These are phyloP conservation scores for Berkeleyomyces basicola DNA, from an alignment of 2,329 filamentous ascomycete genomes.

Conservation along the genomic window DNA sequence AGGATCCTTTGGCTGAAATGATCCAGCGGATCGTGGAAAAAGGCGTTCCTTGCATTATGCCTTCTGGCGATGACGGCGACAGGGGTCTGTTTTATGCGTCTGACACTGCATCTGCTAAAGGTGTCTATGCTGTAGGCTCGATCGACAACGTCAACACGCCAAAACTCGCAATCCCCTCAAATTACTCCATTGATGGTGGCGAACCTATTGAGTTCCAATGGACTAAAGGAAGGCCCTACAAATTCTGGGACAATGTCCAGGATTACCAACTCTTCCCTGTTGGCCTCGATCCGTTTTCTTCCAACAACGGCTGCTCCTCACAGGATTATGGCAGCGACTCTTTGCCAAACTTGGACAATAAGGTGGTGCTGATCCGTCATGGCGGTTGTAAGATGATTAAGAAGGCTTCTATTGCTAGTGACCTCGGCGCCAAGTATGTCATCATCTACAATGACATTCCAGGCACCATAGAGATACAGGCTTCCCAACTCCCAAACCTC, in stretches of 20 bases:
- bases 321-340: slow-evolving; percentile 28
- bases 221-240: slow-evolving; percentile 24
- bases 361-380: slow-evolving; percentile 43
- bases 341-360: slow-evolving; percentile 34
- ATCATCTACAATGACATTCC: slow-evolving; percentile 42
- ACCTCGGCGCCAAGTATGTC: slow-evolving; percentile 41
- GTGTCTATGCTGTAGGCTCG: slow-evolving; percentile 32
- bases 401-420: slow-evolving; percentile 36
- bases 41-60: slow-evolving; percentile 35
- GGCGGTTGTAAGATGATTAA: slow-evolving; percentile 38
- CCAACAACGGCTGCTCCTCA: slow-evolving; percentile 34
- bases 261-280: slow-evolving; percentile 33
- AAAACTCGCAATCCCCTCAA: slow-evolving; percentile 25
- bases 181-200: slow-evolving; percentile 25
- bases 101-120: slow-evolving; percentile 31
- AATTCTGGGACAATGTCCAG: slow-evolving; percentile 25
- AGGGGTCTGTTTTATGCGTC: slow-evolving; percentile 31
- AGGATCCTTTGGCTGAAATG: slow-evolving; percentile 33
- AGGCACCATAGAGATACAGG: slow-evolving; percentile 22
- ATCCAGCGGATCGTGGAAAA: slow-evolving; percentile 35
- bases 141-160: slow-evolving; percentile 31
- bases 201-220: slow-evolving; percentile 26
- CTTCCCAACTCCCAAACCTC: slow-evolving; percentile 20
- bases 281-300: slow-evolving; percentile 30
- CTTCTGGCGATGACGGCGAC: slow-evolving; percentile 35